These are phyloP conservation scores for Fragaria ananassa DNA, from an alignment of 306 rosid genomes.

Conservation along the genomic window DNA sequence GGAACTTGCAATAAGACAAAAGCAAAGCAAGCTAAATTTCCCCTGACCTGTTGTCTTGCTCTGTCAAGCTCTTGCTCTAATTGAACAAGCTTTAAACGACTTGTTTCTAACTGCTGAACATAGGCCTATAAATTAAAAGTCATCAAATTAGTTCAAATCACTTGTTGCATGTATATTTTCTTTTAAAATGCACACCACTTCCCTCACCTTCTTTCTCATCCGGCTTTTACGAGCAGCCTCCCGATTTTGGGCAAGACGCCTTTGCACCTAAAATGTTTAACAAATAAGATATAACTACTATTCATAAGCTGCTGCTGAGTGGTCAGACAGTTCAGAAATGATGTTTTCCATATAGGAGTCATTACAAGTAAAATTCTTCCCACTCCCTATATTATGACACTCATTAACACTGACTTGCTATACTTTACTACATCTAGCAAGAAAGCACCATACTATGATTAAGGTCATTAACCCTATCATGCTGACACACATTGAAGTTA, in stretches of 20 bases:
- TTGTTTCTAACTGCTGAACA: slow-evolving; percentile 84
- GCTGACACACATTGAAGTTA: background rate
- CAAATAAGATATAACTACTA: slow-evolving; percentile 13
- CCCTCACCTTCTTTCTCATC: slow-evolving; percentile 73
- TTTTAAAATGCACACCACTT: slow-evolving; percentile 25
- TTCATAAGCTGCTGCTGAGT: background rate
- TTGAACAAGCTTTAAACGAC: slow-evolving; percentile 73
- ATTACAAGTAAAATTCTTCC: background rate
- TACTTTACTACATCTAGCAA: background rate
- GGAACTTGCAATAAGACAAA: slow-evolving; percentile 19
- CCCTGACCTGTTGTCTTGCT: slow-evolving; percentile 66
- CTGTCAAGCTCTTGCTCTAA: slow-evolving; percentile 77
- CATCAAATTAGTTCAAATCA: slow-evolving; percentile 23
- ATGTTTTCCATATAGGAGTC: background rate
- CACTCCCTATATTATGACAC: background rate
- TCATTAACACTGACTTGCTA: background rate
- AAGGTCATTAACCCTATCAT: background rate
- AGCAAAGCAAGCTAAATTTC: slow-evolving; percentile 25
- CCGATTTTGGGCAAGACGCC: slow-evolving; percentile 95
- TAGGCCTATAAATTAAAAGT: slow-evolving; percentile 57
- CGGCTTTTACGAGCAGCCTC: slow-evolving; percentile 99
- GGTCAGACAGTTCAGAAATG: background rate
- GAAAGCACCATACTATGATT: background rate
- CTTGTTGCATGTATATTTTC: slow-evolving; percentile 15
- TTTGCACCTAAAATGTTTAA: slow-evolving; percentile 59